phyloP scores from a whole-genome alignment of 345 rosid genomes.

The Adansonia digitata region DNA sequence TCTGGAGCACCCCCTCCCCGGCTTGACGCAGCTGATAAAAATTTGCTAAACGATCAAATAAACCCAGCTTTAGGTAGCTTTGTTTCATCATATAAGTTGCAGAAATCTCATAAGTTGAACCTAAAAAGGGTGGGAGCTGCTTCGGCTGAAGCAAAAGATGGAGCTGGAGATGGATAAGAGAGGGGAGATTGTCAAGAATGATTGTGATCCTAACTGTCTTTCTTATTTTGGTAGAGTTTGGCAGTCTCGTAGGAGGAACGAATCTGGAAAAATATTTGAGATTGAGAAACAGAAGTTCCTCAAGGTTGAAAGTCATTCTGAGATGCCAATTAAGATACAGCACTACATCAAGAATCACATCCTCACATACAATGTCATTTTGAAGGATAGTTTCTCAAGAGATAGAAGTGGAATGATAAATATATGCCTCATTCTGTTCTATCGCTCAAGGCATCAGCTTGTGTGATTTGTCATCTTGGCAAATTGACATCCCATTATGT shows the following conservation, averaged over 20 bases:
- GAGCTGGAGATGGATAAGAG: slow-evolving; percentile 85
- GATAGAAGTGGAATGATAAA: background rate
- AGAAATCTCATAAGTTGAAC: slow-evolving; percentile 57
- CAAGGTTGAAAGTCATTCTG: slow-evolving; percentile 38
- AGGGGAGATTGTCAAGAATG: slow-evolving; percentile 50
- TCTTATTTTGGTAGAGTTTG: slow-evolving; percentile 96
- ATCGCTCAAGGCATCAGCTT: background rate
- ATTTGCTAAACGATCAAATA: slow-evolving; percentile 26
- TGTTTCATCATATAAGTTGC: slow-evolving; percentile 27
- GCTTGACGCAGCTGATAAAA: slow-evolving; percentile 50
- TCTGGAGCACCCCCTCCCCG: slow-evolving; percentile 87
- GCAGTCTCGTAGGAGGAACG: slow-evolving; percentile 87
- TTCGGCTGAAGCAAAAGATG: slow-evolving; percentile 88
- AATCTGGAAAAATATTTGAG: slow-evolving; percentile 85
- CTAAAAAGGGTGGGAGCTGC: slow-evolving; percentile 93
- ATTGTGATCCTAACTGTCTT: slow-evolving; percentile 65
- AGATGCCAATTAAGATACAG: slow-evolving; percentile 44
- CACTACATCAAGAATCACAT: slow-evolving; percentile 56
- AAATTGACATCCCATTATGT: background rate
- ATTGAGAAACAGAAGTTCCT: slow-evolving; percentile 53
- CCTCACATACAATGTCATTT: background rate
- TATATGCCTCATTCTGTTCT: background rate
- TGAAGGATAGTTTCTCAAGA: background rate
- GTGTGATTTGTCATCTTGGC: background rate
- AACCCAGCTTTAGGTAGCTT: slow-evolving; percentile 25